Conservation (phyloP, 163 green algal genomes). For the Smithsoniella earleae region DNA sequence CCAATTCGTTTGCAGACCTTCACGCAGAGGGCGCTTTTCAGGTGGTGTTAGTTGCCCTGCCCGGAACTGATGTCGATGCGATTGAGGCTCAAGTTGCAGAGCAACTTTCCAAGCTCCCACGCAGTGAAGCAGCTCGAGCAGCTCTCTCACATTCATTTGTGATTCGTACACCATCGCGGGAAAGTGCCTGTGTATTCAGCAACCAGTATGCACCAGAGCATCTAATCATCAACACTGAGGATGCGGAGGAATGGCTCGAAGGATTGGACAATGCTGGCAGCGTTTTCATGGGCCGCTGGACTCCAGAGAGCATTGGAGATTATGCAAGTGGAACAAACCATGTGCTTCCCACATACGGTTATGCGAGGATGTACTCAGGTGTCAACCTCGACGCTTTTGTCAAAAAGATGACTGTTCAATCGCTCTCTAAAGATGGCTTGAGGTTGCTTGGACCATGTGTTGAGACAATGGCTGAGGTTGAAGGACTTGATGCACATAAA, state of each 20-base stretch:
- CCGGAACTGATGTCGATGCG: constrained; percentile 69
- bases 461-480: constrained; percentile 84
- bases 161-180: constrained; percentile 49
- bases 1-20: too few relatives aligned
- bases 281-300: constrained; percentile 70
- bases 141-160: constrained; percentile 84
- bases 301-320: constrained; percentile 92
- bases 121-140: constrained; percentile 66
- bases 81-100: constrained; percentile 64
- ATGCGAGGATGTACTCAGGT: constrained; percentile 94
- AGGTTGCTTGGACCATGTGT: constrained; percentile 67
- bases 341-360: constrained; percentile 95
- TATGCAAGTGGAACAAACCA: constrained; percentile 99
- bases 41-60: constrained; percentile 87
- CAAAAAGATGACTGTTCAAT: constrained; percentile 98
- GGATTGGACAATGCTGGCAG: constrained; percentile 77
- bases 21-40: too few relatives aligned
- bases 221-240: constrained; percentile 91
- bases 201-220: constrained; percentile 97
- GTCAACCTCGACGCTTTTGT: constrained; percentile 90
- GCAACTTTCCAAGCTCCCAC: constrained; percentile 75
- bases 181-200: constrained; percentile 67
- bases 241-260: constrained; percentile 81
- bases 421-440: constrained; percentile 62
- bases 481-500: constrained; percentile 90